Base-by-base conservation (phyloP, 768 basidiomycete genomes). In the Asterophora parasitica region DNA sequence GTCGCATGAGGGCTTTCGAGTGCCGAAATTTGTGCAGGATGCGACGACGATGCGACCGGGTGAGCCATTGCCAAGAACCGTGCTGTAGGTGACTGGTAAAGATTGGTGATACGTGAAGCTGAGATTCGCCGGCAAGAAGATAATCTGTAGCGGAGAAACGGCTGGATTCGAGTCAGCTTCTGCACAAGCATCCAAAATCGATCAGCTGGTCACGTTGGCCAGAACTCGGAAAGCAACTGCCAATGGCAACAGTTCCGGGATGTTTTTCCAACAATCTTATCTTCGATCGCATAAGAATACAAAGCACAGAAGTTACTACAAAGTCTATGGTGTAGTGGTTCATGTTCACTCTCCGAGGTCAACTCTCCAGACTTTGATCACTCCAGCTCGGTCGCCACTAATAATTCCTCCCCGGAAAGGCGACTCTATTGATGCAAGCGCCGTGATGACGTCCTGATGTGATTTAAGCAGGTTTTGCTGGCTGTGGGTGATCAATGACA, bases 391-490 rank as follows among this genome's bases (percentile, higher is more conserved):
- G 63, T 98, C 95, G 1, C 88, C 95, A 53, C 87, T 92, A n/a
- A 97, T 79, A 38, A 96, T 78, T 1, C 92, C 89, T 19, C 92
- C 92, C 46, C 89, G 78, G 67, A 97, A 97, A 1, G 95, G 92
- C 0, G 93, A 85, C 54, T 96, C 92, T 44, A 99, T 82, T 53
- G 86, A 88, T 0, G 82, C 82, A 30, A 99, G 65, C 1, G 88
- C 82, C 4, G 88, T 92, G 15, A 98, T 81, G 2, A 92, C 81
- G 60, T 98, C 94, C 56, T 92, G 91, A 61, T 98, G 96, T 5
- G 86, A 77, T 61, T 83, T 85, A 27, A 97, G 70, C 16, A 96
- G 70, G 44, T 84, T 85, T 60, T 93, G 85, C 59, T 95, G 91
- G 60, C 83, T 87, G 42, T 87, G 78, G 11, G 82, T 84, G 46